Percentiles rank a stretch among this genome's conserved stretches.
Conservation (phyloP, 129 eudicot genomes). For the Pseudognaphalium luteoalbum region DNA sequence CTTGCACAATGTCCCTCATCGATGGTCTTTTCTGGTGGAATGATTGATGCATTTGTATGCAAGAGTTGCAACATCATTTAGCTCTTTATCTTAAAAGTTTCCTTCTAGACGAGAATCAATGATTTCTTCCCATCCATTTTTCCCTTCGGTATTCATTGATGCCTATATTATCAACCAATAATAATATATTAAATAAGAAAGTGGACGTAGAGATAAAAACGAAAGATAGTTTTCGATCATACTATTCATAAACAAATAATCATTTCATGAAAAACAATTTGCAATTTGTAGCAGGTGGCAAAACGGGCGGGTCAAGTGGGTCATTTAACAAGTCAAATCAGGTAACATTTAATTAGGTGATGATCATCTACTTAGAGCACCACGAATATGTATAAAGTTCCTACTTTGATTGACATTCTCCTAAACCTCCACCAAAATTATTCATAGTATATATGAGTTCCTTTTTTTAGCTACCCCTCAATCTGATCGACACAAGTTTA, state of each 20-base stretch:
- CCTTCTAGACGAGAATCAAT: constrained; percentile 86
- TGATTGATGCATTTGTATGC: constrained; percentile 83
- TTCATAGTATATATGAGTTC: too few relatives aligned
- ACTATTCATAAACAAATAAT: not conserved
- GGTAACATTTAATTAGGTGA: not conserved
- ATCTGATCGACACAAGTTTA: too few relatives aligned
- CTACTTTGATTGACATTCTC: too few relatives aligned
- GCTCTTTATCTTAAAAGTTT: constrained; percentile 62
- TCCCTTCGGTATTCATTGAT: constrained; percentile 78
- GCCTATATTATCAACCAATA: too few relatives aligned
- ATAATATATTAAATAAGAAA: constrained; percentile 8
- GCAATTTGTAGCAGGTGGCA: not conserved
- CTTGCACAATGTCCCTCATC: constrained; percentile 86
- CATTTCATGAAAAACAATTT: not conserved
- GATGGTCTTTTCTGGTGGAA: constrained; percentile 68
- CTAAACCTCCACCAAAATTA: too few relatives aligned
- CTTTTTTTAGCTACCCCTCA: too few relatives aligned
- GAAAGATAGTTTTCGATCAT: not conserved
- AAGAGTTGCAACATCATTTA: constrained; percentile 71
- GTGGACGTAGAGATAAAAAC: not conserved
- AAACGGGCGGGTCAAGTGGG: not conserved
- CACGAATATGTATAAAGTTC: too few relatives aligned
- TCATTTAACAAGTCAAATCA: not conserved
- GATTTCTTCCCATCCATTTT: constrained; percentile 92
- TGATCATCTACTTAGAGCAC: too few relatives aligned